These are phyloP conservation scores for Colletotrichum sublineola DNA, from an alignment of 2,329 filamentous ascomycete species.

Conservation along the genomic window DNA sequence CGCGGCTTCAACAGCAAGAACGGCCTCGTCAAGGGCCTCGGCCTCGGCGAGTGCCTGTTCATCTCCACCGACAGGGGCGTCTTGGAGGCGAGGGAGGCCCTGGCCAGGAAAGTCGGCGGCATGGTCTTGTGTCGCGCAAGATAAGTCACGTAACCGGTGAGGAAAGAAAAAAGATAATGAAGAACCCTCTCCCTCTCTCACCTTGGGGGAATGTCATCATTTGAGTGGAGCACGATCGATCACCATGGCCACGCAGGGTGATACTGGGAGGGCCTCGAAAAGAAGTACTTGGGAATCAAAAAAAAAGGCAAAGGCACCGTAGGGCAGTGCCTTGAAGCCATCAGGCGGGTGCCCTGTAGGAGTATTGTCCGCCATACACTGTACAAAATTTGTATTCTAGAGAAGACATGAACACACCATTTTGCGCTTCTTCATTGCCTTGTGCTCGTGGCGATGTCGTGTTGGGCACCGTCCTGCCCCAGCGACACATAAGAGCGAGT, in stretches of 20 bases:
- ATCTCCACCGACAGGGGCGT: slow-evolving; percentile 82
- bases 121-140: slow-evolving; percentile 80
- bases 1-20: slow-evolving; percentile 75
- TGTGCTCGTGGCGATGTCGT: neutral
- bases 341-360: slow-evolving; percentile 8
- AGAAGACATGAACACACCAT: slow-evolving; percentile 39
- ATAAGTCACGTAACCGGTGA: slow-evolving; percentile 46
- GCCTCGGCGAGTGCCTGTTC: slow-evolving; percentile 86
- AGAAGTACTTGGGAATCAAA: slow-evolving; percentile 6
- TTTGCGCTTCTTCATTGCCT: slow-evolving; percentile 10
- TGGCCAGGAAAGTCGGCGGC: slow-evolving; percentile 85
- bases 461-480: neutral
- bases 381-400: slow-evolving; percentile 40
- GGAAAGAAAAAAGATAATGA: neutral
- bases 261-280: neutral
- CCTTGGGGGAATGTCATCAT: neutral
- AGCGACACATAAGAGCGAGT: no score
- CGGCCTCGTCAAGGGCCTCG: slow-evolving; percentile 80
- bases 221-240: neutral
- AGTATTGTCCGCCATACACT: slow-evolving; percentile 30
- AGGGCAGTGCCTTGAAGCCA: slow-evolving; percentile 10
- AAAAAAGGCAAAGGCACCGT: slow-evolving; percentile 11
- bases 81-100: slow-evolving; percentile 84
- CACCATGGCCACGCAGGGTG: neutral
- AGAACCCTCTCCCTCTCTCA: neutral